Base-by-base conservation (phyloP, 768 basidiomycete species). In the Collybia nuda region DNA sequence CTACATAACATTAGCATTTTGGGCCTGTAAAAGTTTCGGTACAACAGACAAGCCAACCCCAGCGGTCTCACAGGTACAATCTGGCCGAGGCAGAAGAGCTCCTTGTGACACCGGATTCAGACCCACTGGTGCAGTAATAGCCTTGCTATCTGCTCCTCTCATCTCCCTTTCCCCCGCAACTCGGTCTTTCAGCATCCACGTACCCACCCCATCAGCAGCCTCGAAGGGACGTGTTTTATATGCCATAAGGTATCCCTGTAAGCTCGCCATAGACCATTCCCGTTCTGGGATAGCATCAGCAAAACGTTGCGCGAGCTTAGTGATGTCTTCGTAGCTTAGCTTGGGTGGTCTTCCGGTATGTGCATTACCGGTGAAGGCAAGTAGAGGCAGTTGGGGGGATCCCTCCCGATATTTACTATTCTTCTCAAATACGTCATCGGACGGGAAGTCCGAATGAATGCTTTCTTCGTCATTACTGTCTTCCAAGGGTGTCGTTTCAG, bases 181-280 rank as follows among this genome's bases (percentile, higher is more conserved):
- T 6, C 47, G 55, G 51, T 78, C 76, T 56, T 68, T 68, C 52
- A 73, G 67, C 8, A 81, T 68, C 77, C 81, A 84, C 8, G 54
- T 65, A 3, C 55, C 64, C 1, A 66, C 64, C 1, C 64, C 67
- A 4, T 61, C 58, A 5, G 75, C 74, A 6, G 84, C 85, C 17
- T 69, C 73, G 49, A 69, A 57, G 0, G 86, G 84, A 8, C 76
- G 65, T 5, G 65, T 73, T 64, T 86, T 85, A 68, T 83, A 77
- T 22, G 70, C 61, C 82, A 89, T 85, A 53, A 88, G 61, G 60
- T 79, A 73, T 3, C 64, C 70, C 56, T 72, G 73, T 47, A 72
- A 56, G 43, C 61, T 67, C 38, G 69, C 74, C 70, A 71, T 72
- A 15, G 66, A 73, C 37, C 66, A 65, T 51, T 67, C 61, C 26